Conservation (phyloP, 257 asterid species). For the Verbena officinalis region DNA sequence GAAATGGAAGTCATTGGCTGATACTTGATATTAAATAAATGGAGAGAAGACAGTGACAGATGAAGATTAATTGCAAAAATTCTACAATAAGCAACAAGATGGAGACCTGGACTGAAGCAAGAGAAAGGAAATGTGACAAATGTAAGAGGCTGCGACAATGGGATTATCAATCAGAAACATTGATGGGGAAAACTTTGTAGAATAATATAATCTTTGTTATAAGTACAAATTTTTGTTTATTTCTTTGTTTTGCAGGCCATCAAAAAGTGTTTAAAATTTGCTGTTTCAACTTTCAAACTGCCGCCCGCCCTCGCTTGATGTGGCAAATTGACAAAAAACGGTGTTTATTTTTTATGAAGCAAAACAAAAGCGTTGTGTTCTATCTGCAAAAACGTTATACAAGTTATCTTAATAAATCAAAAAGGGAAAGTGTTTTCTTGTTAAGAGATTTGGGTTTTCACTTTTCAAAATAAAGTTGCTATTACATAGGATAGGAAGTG, state of each 20-base stretch:
- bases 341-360: too few species aligned
- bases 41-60: conserved; percentile 20
- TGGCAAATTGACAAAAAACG: too few species aligned
- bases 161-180: not conserved
- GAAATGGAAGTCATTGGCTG: conserved; percentile 34
- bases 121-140: conserved; percentile 42
- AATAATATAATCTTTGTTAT: not conserved
- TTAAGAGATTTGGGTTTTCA: too few species aligned
- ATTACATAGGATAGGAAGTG: too few species aligned
- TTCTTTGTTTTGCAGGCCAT: conserved; percentile 37
- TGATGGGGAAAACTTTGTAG: not conserved
- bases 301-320: conserved; percentile 29
- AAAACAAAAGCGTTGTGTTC: too few species aligned
- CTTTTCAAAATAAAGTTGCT: too few species aligned
- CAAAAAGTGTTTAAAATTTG: not conserved
- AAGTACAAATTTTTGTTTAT: not conserved
- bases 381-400: too few species aligned
- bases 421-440: too few species aligned
- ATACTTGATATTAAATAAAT: conserved; percentile 19
- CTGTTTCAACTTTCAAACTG: conserved; percentile 32
- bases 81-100: conserved; percentile 39
- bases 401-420: too few species aligned
- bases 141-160: conserved; percentile 34
- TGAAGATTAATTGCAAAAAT: conserved; percentile 25
- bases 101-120: not conserved